Evolutionary conservation across 1,284 basidiomycete species (phyloP).

Genomic region (Uromyces viciae-fabae): DNA sequence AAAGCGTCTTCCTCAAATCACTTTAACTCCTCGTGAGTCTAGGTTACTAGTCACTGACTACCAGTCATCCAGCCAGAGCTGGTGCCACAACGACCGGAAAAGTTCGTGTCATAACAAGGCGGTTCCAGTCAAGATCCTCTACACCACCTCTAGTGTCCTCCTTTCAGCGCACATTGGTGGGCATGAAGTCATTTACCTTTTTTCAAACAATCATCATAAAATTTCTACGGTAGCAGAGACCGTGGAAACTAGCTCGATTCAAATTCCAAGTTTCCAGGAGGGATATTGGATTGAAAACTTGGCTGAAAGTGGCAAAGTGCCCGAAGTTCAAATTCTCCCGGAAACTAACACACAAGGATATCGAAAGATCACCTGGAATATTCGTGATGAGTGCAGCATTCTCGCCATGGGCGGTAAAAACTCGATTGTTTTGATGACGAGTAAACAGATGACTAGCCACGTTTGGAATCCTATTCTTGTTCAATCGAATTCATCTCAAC

Average conservation of each 20-base stretch:
- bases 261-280: neutral
- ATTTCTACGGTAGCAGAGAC: neutral
- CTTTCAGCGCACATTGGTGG: slow-evolving; percentile 66
- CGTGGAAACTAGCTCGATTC: neutral
- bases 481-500: neutral
- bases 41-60: slow-evolving; percentile 69
- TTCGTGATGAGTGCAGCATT: slow-evolving; percentile 58
- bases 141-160: slow-evolving; percentile 62
- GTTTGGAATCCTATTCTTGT: slow-evolving; percentile 39
- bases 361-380: slow-evolving; percentile 46
- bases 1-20: slow-evolving; percentile 63
- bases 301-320: neutral
- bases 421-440: slow-evolving; percentile 17
- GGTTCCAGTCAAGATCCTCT: slow-evolving; percentile 58
- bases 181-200: slow-evolving; percentile 67
- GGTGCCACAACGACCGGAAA: slow-evolving; percentile 61
- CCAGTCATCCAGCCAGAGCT: slow-evolving; percentile 59
- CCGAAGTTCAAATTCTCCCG: slow-evolving; percentile 62
- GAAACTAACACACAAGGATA: slow-evolving; percentile 58
- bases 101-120: no score
- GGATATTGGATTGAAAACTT: slow-evolving; percentile 1
- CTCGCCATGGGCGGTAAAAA: slow-evolving; percentile 1
- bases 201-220: slow-evolving; percentile 49
- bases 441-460: slow-evolving; percentile 27
- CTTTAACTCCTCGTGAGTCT: slow-evolving; percentile 66